Evolutionary conservation across 2,329 filamentous ascomycete species (phyloP), one percentile per base, ranked within the genome.

Genomic region (Albifimbria verrucaria): DNA sequence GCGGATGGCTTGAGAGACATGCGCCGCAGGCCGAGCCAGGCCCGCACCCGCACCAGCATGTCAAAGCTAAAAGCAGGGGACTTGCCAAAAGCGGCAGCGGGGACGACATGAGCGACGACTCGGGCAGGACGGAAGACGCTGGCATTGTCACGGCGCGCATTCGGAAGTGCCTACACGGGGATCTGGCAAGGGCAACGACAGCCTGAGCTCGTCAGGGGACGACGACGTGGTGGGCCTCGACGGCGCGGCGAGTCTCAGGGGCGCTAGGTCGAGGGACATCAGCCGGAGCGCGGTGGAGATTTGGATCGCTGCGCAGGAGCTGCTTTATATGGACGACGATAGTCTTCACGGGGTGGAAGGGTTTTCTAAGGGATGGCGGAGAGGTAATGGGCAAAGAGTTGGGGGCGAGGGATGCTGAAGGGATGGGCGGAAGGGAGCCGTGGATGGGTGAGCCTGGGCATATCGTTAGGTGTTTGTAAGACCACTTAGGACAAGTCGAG

Each of bases 291-390:
- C 55, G 4, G 58, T 65, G 22, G 61, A 68, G 49, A 57, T 70
- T 26, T 69, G 68, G 68, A 63, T 63, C 53, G 64, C 62, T 22
- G 64, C 61, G 2, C 61, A 70, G 47, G 63, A 69, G 49, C 44
- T 72, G 26, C 49, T 71, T 28, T 50, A 55, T 51, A 52, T 63
- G 28, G 57, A 65, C 15, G 61, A 58, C n/a, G 54, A 55, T 28
- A 32, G 26, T 32, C 9, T 15, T 7, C 26, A 32, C 9, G 26
- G 7, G 26, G 9, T 15, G 26, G 26, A 32, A 9, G 26, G 26
- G 26, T 32, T 32, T 15, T 32, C 15, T 32, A 49, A 52, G 32
- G 42, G 22, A 32, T 48, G 15, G n/a, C 51, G 36, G 41, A 20
- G 22, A 25, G 24, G 21, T 43, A n/a, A n/a, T n/a, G n/a, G n/a